Evolutionary conservation across 2,329 filamentous ascomycete genomes (phyloP), one percentile per base, ranked within the genome.

Genomic region (Epichloe brachyelytri): DNA sequence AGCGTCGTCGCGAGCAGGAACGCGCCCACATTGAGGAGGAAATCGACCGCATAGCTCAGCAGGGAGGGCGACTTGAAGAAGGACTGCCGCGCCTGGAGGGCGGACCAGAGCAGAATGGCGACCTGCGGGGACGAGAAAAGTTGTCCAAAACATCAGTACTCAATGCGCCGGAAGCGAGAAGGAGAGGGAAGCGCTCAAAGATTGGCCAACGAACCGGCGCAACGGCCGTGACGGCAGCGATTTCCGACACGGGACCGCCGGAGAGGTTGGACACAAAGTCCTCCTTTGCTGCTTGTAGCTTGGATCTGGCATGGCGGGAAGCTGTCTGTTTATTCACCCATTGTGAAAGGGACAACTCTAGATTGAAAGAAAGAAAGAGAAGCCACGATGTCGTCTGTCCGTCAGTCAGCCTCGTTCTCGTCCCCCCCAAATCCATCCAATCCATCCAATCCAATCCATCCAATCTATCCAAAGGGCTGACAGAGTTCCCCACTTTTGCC

Each of bases 251-350:
- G 34, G 82, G 78, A 53, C 93, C 88, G 40, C 93, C 93, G 6
- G 85, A 83, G 33, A 95, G 80, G 65, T 89, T 87, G 50, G 91
- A 95, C 62, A 98, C 93, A 66, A 95, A 95, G 63, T 88, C 88
- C 74, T 95, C 90, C 72, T 98, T 59, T 85, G 77, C 62, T 85
- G 80, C 71, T 96, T 98, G 74, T 96, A 95, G 68, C 77, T 83
- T 53, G 68, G 46, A 57, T 62, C 60, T 55, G 70, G 65, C 65
- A 72, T 72, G 57, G 51, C 57, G 57, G 56, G 19, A 2, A 33
- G 20, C 20, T 19, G 39, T 36, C 17, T 43, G 26, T 30, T 15
- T 12, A 22, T 20, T 30, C 12, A 7, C n/a, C 11, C 37, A 39
- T 40, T 41, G 20, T 48, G 17, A 22, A 14, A 17, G 20, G 10